phyloP scores from a whole-genome alignment of 495 filamentous ascomycete species.

The Hypoxylon fuscum region DNA sequence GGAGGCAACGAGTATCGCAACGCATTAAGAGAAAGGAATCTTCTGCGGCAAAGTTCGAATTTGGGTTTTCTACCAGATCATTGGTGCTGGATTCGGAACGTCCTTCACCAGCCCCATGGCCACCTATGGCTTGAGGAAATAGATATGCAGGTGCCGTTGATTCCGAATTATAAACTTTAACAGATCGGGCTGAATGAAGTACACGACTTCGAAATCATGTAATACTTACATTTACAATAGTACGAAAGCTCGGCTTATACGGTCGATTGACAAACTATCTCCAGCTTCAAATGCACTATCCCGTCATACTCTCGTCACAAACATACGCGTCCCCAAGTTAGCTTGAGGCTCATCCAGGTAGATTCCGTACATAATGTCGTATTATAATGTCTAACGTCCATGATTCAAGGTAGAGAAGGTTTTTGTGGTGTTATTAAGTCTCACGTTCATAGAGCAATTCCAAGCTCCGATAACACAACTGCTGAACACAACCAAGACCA shows the following conservation, averaged over 20 bases:
- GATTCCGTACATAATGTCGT: background rate
- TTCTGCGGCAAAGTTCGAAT: slow-evolving; percentile 13
- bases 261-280: background rate
- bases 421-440: background rate
- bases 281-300: background rate
- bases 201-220: background rate
- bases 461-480: slow-evolving; percentile 20
- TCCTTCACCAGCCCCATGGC: slow-evolving; percentile 1
- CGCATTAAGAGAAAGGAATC: slow-evolving; percentile 14
- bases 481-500: slow-evolving; percentile 22
- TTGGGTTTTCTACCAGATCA: slow-evolving; percentile 6
- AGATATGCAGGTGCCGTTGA: slow-evolving; percentile 1
- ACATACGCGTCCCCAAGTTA: background rate
- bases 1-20: slow-evolving; percentile 9
- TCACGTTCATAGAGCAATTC: slow-evolving; percentile 11
- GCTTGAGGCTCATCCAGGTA: background rate
- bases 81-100: slow-evolving; percentile 9
- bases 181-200: background rate
- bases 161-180: slow-evolving; percentile 7
- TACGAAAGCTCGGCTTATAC: background rate
- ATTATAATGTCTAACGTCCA: background rate
- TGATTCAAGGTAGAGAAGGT: background rate
- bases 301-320: slow-evolving; percentile 7
- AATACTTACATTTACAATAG: background rate
- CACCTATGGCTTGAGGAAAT: background rate